These are phyloP conservation scores for Solanum neorickii DNA, from an alignment of 257 asterid genomes.

Conservation along the genomic window DNA sequence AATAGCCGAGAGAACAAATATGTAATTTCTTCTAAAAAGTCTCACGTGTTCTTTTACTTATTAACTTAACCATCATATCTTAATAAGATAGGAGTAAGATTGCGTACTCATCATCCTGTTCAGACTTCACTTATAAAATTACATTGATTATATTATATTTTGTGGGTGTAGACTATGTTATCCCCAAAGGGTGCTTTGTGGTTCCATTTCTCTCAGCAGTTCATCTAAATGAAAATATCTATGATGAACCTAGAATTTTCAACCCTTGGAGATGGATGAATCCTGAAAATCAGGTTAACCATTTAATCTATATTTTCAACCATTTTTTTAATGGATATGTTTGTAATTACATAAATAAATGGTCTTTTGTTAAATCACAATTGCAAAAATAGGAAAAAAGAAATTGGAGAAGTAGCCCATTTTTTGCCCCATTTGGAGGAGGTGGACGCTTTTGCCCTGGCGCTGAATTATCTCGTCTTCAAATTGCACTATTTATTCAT, in stretches of 20 bases:
- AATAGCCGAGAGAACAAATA: not conserved
- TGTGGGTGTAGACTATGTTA: constrained; percentile 43
- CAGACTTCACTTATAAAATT: not conserved
- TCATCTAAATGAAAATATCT: constrained; percentile 49
- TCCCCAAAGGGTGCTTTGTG: constrained; percentile 81
- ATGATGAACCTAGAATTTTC: constrained; percentile 51
- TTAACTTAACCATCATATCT: too few relatives aligned
- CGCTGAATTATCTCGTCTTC: constrained; percentile 92
- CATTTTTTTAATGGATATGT: not conserved
- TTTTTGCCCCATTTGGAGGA: constrained; percentile 86
- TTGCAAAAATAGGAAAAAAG: constrained; percentile 49
- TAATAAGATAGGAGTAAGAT: too few relatives aligned
- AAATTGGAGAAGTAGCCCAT: constrained; percentile 70
- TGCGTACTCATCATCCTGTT: not conserved
- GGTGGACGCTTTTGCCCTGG: constrained; percentile 92
- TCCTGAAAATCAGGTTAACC: constrained; percentile 68
- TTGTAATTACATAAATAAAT: not conserved
- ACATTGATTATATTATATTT: not conserved
- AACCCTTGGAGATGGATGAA: constrained; percentile 92
- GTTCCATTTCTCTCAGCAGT: constrained; percentile 90
- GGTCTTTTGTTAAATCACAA: not conserved
- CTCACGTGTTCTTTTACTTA: not conserved
- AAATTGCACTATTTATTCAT: constrained; percentile 75
- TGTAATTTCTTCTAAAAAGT: not conserved
- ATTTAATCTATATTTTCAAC: not conserved